A percentile compares a stretch with the other conserved stretches of the same genome.
Conservation (phyloP, 768 basidiomycete species). For the Suillus alpinus region DNA sequence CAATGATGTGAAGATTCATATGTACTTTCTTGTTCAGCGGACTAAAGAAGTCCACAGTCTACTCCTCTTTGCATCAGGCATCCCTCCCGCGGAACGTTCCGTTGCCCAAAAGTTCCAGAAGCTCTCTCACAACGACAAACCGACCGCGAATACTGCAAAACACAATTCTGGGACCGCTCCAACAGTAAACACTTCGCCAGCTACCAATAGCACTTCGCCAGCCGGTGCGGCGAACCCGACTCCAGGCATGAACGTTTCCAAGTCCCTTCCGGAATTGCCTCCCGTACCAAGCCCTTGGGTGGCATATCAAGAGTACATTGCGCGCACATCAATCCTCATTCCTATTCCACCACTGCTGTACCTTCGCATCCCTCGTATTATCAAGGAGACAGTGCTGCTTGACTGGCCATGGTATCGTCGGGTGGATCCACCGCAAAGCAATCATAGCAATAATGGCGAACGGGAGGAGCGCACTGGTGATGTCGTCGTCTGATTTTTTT, state of each 20-base stretch:
- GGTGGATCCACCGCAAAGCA: neutral
- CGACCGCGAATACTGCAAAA: conserved; percentile 20
- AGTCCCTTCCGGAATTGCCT: neutral
- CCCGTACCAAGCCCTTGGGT: conserved; percentile 34
- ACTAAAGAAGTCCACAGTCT: conserved; percentile 33
- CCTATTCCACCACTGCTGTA: conserved; percentile 60
- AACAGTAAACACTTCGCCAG: no score
- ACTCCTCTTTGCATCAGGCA: conserved; percentile 63
- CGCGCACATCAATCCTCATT: conserved; percentile 56
- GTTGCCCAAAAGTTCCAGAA: conserved; percentile 58
- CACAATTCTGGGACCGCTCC: no score
- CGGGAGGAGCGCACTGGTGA: neutral
- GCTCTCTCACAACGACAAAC: conserved; percentile 41
- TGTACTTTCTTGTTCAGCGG: neutral
- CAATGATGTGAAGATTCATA: conserved; percentile 43
- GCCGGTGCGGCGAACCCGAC: neutral
- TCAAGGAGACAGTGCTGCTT: conserved; percentile 56
- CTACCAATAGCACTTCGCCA: no score
- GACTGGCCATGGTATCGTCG: conserved; percentile 56
- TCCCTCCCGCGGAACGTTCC: conserved; percentile 71
- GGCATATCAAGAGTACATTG: conserved; percentile 55
- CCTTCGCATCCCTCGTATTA: conserved; percentile 41
- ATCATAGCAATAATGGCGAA: neutral
- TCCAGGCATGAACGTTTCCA: neutral
- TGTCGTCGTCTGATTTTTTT: neutral